phyloP scores from a whole-genome alignment of 306 rosid species.

The Mimosa bimucronata region DNA sequence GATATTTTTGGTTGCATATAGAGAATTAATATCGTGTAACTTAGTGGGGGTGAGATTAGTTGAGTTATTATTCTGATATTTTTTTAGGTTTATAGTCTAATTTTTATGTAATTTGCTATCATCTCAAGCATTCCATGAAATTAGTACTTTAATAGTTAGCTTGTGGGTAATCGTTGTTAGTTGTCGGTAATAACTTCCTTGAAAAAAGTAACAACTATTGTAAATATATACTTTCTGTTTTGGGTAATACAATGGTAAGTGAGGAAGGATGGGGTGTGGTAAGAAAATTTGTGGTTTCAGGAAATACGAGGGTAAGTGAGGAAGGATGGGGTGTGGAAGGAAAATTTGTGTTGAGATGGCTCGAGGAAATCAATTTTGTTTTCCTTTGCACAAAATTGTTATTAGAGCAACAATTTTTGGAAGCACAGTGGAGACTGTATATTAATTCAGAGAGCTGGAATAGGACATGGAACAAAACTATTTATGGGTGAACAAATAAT shows the following conservation, averaged over 20 bases:
- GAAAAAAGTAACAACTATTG: not conserved
- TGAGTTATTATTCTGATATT: not conserved
- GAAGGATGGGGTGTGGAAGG: too few species aligned
- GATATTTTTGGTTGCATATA: slow-evolving; percentile 6
- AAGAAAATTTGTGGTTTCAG: too few species aligned
- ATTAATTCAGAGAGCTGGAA: not conserved
- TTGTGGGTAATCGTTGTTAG: not conserved
- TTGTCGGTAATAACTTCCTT: not conserved
- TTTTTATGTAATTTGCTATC: not conserved
- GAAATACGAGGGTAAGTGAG: too few species aligned
- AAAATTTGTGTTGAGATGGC: not conserved
- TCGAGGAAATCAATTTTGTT: not conserved
- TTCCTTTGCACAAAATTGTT: not conserved
- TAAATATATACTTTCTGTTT: not conserved
- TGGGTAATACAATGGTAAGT: not conserved
- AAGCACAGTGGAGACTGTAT: not conserved
- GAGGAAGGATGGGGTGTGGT: not conserved
- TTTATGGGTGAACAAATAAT: too few species aligned
- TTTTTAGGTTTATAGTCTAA: not conserved
- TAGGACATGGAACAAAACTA: not conserved
- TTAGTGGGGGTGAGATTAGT: not conserved
- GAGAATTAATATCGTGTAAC: slow-evolving; percentile 6
- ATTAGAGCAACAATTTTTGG: not conserved
- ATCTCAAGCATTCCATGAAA: too few species aligned
- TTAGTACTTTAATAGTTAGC: not conserved